Base-by-base conservation (phyloP, 306 rosid species). In the Medicago arabica region DNA sequence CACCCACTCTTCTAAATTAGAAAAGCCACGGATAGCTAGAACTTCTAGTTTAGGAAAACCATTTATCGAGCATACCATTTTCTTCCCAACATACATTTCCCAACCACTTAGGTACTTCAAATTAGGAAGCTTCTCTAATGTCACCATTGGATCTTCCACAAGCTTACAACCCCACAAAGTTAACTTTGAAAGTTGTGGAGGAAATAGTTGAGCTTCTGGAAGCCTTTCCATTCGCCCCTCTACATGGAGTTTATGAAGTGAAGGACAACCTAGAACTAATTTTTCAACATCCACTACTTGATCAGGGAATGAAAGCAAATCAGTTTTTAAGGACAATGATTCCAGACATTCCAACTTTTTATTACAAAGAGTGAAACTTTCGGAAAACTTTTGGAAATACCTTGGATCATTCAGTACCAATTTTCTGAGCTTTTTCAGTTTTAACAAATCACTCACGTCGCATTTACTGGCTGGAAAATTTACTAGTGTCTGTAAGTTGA, bases 21-120 rank as follows among this genome's bases (percentile, higher is more conserved):
- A 47, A 23, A 89, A 69, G 11, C 44, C 46, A 0, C 69, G 69
- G 1, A 89, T 84, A 2, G 5, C 5, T 7, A 87, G 77, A 77
- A 46, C 31, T 67, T 87, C 70, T 2, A 85, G 80, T 39, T 82
- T 85, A 8, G 81, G 88, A 79, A 89, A 89, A 46, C 89, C 91
- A 60, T 74, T 31, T 13, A 0, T 13, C 5, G 85, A 79, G 81
- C 82, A 83, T 49, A 65, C 75, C 84, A 82, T 78, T 54, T 63
- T 66, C 63, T 84, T 76, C 16, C 90, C 87, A 14, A 41, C 19
- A 49, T 57, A 80, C 74, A 71, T 44, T 25, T 82, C 83, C 88
- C 86, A 82, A 11, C 80, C 79, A 19, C 51, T 72, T 2, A 89
- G 58, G 55, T 71, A 70, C 79, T 62, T 85, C 76, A 87, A 72